Percentiles rank a stretch among this genome's conserved stretches.
phyloP scores from a whole-genome alignment of 2,329 filamentous ascomycete genomes.

The Pyricularia sp. region DNA sequence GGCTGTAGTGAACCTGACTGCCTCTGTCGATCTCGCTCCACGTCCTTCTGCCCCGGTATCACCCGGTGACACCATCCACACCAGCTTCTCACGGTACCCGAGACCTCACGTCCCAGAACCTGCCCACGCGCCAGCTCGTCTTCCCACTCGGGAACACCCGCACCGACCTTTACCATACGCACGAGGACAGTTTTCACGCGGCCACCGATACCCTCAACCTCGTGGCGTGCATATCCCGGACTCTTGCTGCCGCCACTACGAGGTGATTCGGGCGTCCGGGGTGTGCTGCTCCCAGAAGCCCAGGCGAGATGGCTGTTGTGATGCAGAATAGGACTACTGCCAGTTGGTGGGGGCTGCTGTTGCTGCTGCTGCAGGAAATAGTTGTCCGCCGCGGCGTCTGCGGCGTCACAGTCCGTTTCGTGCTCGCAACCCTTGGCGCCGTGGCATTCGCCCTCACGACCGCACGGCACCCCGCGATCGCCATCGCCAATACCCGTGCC shows the following conservation, averaged over 20 bases:
- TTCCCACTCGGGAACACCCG: slow-evolving; percentile 73
- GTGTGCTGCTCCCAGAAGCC: slow-evolving; percentile 4
- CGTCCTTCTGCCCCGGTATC: slow-evolving; percentile 44
- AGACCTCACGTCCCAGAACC: slow-evolving; percentile 58
- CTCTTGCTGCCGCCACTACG: slow-evolving; percentile 17
- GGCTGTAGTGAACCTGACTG: not conserved
- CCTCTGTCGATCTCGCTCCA: slow-evolving; percentile 12
- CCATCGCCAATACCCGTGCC: slow-evolving; percentile 83
- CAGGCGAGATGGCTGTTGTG: slow-evolving; percentile 5
- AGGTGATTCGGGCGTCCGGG: not conserved
- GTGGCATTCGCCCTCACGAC: slow-evolving; percentile 64
- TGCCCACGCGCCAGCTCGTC: slow-evolving; percentile 56
- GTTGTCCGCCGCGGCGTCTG: slow-evolving; percentile 42
- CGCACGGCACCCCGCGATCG: slow-evolving; percentile 77
- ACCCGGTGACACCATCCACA: slow-evolving; percentile 84
- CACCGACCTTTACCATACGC: slow-evolving; percentile 66
- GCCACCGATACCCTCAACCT: slow-evolving; percentile 84
- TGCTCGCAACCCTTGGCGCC: slow-evolving; percentile 65
- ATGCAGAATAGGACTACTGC: not conserved
- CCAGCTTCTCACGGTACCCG: slow-evolving; percentile 62
- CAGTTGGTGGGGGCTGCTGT: slow-evolving; percentile 6
- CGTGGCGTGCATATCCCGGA: slow-evolving; percentile 70
- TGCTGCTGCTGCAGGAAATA: slow-evolving; percentile 12
- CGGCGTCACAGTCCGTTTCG: slow-evolving; percentile 75
- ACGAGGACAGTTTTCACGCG: slow-evolving; percentile 81